Evolutionary conservation across 2,329 filamentous ascomycete genomes (phyloP).

Genomic region (Alternaria gansuensis): DNA sequence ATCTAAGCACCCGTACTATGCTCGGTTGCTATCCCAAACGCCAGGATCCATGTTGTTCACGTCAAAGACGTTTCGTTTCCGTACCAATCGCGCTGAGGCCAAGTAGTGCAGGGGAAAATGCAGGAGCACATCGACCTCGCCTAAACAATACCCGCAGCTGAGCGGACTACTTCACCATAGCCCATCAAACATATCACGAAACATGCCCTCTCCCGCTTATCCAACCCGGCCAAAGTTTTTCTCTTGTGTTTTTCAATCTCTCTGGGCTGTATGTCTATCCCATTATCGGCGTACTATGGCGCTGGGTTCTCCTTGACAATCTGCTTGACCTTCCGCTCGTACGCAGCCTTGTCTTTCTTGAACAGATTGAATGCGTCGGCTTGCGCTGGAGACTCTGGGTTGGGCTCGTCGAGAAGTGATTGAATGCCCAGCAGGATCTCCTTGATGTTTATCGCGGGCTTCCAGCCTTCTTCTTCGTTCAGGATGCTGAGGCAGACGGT

Average conservation of each 20-base stretch:
- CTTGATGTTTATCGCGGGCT: slow-evolving; percentile 97
- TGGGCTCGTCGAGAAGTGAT: slow-evolving; percentile 93
- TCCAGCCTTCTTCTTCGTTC: slow-evolving; percentile 99
- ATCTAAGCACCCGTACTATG: background rate
- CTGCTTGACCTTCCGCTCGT: slow-evolving; percentile 85
- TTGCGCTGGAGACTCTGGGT: slow-evolving; percentile 95
- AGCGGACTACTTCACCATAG: background rate
- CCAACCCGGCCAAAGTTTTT: background rate
- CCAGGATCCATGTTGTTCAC: slow-evolving; percentile 9
- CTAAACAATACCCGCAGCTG: background rate
- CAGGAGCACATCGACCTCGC: background rate
- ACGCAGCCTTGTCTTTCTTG: slow-evolving; percentile 86
- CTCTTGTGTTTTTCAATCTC: background rate
- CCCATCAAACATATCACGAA: background rate
- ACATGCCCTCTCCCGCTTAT: background rate
- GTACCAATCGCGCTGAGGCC: slow-evolving; percentile 6
- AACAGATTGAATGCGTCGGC: slow-evolving; percentile 97
- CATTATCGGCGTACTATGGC: slow-evolving; percentile 58
- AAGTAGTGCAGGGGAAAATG: slow-evolving; percentile 1
- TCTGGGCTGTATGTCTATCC: background rate
- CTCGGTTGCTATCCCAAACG: slow-evolving; percentile 8
- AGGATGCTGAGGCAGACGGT: slow-evolving; percentile 97
- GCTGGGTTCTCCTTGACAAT: slow-evolving; percentile 91
- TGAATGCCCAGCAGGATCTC: slow-evolving; percentile 97
- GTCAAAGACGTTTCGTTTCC: background rate